Percentiles rank a stretch among this genome's conserved stretches.
Conservation (phyloP, 345 rosid genomes). For the Syzygium grande region DNA sequence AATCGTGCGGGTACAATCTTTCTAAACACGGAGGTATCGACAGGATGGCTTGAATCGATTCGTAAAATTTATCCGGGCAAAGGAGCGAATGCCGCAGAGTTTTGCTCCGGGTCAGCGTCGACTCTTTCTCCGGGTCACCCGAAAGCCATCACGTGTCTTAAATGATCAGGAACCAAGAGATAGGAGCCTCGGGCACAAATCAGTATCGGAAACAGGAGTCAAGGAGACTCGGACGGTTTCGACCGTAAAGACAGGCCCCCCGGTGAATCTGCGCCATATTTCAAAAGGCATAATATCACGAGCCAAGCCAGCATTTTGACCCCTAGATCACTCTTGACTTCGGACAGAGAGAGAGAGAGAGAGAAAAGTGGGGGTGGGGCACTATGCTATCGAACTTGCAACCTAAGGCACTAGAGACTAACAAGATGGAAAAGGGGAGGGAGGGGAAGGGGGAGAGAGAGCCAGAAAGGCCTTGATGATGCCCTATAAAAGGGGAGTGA, state of each 20-base stretch:
- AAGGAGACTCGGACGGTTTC: background rate
- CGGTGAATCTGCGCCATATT: background rate
- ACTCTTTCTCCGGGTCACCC: background rate
- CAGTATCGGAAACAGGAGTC: fast-evolving
- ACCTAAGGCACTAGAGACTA: background rate
- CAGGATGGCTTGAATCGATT: background rate
- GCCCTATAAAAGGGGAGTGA: background rate
- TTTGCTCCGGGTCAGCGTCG: fast-evolving
- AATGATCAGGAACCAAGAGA: background rate
- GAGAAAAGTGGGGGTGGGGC: too few relatives aligned
- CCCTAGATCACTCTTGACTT: background rate
- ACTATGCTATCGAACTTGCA: background rate
- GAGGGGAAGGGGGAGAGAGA: background rate
- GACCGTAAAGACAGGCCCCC: background rate
- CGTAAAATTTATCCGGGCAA: background rate
- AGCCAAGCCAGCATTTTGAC: background rate
- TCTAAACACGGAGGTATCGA: background rate
- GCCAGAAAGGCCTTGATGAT: background rate
- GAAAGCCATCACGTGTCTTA: background rate
- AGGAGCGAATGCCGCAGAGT: background rate
- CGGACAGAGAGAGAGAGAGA: background rate
- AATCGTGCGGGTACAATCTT: background rate
- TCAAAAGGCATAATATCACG: background rate
- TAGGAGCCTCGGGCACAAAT: background rate
- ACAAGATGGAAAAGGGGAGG: background rate